These are phyloP conservation scores for Quercus suber DNA, from an alignment of 306 rosid genomes.

Conservation along the genomic window DNA sequence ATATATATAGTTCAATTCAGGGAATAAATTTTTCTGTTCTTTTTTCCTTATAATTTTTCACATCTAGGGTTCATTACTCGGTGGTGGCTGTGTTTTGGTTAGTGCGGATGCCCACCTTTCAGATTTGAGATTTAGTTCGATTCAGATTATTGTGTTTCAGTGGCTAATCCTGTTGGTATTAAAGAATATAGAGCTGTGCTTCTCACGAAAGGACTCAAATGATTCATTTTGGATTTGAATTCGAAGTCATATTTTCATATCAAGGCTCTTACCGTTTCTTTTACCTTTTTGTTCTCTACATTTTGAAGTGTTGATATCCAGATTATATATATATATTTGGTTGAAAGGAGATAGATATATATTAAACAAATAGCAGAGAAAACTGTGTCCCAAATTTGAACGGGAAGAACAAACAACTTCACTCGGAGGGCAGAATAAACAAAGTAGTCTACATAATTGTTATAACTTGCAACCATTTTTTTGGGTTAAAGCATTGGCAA, in stretches of 20 bases:
- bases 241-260: slow-evolving; percentile 25
- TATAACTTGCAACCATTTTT: too few species aligned
- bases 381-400: too few species aligned
- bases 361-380: too few species aligned
- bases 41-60: slow-evolving; percentile 44
- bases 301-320: neutral
- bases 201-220: slow-evolving; percentile 45
- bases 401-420: too few species aligned
- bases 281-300: neutral
- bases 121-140: slow-evolving; percentile 78
- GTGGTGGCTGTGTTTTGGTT: slow-evolving; percentile 91
- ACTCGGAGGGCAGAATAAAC: too few species aligned
- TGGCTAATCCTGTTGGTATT: slow-evolving; percentile 59
- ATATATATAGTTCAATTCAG: slow-evolving; percentile 92
- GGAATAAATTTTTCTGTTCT: slow-evolving; percentile 56
- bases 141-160: slow-evolving; percentile 62
- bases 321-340: neutral
- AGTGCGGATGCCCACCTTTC: slow-evolving; percentile 80
- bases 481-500: too few species aligned
- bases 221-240: slow-evolving; percentile 44
- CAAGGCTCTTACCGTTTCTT: neutral
- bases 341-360: too few species aligned
- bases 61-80: slow-evolving; percentile 57
- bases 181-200: slow-evolving; percentile 53
- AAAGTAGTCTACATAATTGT: too few species aligned